phyloP scores from a whole-genome alignment of 148 eudicot species.

The Camellia sinensis region DNA sequence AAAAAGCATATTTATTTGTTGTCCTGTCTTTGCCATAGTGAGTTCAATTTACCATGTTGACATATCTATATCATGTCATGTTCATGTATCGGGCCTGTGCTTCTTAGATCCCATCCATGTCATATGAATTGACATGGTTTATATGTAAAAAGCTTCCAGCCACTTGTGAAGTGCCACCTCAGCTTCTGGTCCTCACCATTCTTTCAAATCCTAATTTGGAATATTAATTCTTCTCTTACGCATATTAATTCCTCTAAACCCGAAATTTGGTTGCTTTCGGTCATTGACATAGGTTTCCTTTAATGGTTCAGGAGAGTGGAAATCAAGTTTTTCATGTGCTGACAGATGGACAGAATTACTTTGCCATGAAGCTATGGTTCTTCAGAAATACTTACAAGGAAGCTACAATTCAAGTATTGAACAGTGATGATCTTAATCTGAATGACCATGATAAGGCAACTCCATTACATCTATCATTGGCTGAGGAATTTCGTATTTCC shows the following conservation, averaged over 20 bases:
- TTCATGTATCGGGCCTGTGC: background rate
- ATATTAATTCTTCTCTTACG: background rate
- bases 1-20: no score
- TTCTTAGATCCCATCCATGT: background rate
- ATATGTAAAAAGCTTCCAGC: background rate
- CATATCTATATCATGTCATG: background rate
- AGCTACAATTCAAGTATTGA: conserved; percentile 72
- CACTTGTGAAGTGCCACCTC: background rate
- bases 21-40: no score
- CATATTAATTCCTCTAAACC: conserved; percentile 1
- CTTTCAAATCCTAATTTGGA: background rate
- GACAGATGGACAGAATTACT: conserved; percentile 78
- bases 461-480: conserved; percentile 41
- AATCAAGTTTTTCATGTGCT: conserved; percentile 85
- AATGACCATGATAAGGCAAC: conserved; percentile 25
- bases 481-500: conserved; percentile 81
- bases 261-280: background rate
- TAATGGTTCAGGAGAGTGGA: conserved; percentile 63
- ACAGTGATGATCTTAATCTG: conserved; percentile 60
- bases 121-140: background rate
- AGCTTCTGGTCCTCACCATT: background rate
- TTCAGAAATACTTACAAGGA: conserved; percentile 56
- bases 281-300: conserved; percentile 12
- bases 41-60: background rate
- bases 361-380: conserved; percentile 90